Evolutionary conservation across 1,284 basidiomycete genomes (phyloP).

Genomic region (Puccinia brachypodii): DNA sequence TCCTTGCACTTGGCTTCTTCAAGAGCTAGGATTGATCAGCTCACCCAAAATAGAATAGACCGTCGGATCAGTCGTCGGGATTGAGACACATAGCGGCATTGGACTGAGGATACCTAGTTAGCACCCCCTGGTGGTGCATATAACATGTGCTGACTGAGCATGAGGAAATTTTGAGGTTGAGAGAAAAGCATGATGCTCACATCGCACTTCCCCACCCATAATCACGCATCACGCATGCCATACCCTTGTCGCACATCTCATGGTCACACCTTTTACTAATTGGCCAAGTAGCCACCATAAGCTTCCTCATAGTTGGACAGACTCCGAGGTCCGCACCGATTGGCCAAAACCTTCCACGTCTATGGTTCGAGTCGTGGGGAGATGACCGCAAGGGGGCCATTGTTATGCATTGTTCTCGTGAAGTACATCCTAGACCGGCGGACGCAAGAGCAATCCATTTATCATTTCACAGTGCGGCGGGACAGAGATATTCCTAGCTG

Average conservation of each 20-base stretch:
- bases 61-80: not conserved
- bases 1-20: not conserved
- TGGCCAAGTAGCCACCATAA: not conserved
- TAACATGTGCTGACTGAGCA: not conserved
- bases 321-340: not conserved
- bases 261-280: not conserved
- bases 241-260: not conserved
- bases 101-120: not conserved
- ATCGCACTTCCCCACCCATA: not conserved
- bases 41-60: not conserved
- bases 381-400: too few species aligned
- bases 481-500: too few species aligned
- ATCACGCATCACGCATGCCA: not conserved
- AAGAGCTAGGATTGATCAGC: not conserved
- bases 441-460: too few species aligned
- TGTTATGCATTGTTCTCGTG: too few species aligned
- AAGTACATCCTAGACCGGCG: too few species aligned
- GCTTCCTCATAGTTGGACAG: too few species aligned
- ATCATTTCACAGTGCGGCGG: too few species aligned
- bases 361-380: too few species aligned
- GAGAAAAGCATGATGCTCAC: not conserved
- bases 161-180: not conserved
- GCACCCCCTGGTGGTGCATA: too few species aligned
- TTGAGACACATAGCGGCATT: not conserved
- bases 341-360: too few species aligned